Base-by-base conservation (phyloP, 176 grass and related monocot genomes). In the Carex parvula region DNA sequence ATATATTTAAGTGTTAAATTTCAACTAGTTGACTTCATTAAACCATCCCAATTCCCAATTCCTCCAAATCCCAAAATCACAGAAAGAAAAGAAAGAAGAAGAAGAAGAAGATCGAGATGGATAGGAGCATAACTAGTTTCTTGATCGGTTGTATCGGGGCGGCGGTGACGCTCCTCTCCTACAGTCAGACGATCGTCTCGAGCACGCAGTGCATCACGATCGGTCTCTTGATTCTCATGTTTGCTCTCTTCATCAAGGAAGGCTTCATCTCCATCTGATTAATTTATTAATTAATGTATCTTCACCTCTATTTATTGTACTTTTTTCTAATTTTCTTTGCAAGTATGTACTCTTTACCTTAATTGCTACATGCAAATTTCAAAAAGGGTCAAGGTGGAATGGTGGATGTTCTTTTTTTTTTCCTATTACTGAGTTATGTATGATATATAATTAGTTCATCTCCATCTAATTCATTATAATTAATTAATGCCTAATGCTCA, bases 221-320 rank as follows among this genome's bases (percentile, higher is more conserved):
- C 68, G 96, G 96, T 18, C 87, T 99, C 66, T 39, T 87, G 26
- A 85, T 95, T 84, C 82, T 99, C 87, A 8, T 99, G 32, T 81
- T 90, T 83, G 96, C 80, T 10, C 96, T 95, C 80, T 84, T 90
- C 79, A 81, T 99, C 88, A 99, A 99, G 89, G 96, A 99, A 87
- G 96, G 96, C 22, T 85, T 95, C 82, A 33, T 99, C 88, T 99
- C 93, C 56, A 70, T 99, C 87, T 99, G 21, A 50, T 50, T 46
- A 50, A 12, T 50, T 50, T 0, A 2, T 12, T 50, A 50, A 50
- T 50, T 12, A 12, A 50, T 50, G 9, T 50, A 11, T 50, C 0
- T 56, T 57, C 22, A 15, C 14, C 1, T 15, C 13, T 16, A 72
- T 41, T 50, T 50, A 2, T 11, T 50, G 46, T 50, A 2, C 9